These are phyloP conservation scores for Puccinia horiana DNA, from an alignment of 1,284 basidiomycete species.

Conservation along the genomic window DNA sequence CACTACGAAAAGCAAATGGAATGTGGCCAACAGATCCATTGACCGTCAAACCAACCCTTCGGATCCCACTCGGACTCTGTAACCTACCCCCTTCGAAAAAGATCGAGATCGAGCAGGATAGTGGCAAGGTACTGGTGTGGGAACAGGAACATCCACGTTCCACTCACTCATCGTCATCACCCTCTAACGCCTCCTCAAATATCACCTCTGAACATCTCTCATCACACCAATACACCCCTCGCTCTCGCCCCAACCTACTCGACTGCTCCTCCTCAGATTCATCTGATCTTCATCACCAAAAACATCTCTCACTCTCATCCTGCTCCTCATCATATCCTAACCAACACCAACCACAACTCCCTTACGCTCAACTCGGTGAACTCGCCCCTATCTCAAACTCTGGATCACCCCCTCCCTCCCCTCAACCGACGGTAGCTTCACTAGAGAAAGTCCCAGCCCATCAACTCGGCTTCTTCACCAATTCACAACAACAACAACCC, in stretches of 20 bases:
- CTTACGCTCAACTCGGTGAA: slow-evolving; percentile 27
- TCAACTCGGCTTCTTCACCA: slow-evolving; percentile 20
- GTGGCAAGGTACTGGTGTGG: slow-evolving; percentile 23
- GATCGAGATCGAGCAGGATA: slow-evolving; percentile 40
- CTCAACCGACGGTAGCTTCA: not conserved
- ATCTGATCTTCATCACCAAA: not conserved
- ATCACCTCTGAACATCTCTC: not conserved
- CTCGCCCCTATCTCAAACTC: slow-evolving; percentile 26
- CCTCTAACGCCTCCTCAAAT: not conserved
- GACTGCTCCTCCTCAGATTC: not conserved
- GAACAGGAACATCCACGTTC: slow-evolving; percentile 12
- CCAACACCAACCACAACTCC: not conserved
- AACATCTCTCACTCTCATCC: not conserved
- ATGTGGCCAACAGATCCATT: slow-evolving; percentile 33
- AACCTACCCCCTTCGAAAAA: slow-evolving; percentile 33
- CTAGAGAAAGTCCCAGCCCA: slow-evolving; percentile 10
- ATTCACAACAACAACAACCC: not conserved
- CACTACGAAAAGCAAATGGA: slow-evolving; percentile 28
- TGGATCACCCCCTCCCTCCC: slow-evolving; percentile 4
- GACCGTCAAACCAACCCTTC: not conserved
- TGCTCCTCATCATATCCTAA: not conserved
- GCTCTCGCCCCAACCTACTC: not conserved
- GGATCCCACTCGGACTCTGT: slow-evolving; percentile 32
- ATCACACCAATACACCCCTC: not conserved
- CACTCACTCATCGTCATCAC: too few species aligned